Conservation (phyloP, 2,329 filamentous ascomycete genomes). For the Neofusicoccum parvum region DNA sequence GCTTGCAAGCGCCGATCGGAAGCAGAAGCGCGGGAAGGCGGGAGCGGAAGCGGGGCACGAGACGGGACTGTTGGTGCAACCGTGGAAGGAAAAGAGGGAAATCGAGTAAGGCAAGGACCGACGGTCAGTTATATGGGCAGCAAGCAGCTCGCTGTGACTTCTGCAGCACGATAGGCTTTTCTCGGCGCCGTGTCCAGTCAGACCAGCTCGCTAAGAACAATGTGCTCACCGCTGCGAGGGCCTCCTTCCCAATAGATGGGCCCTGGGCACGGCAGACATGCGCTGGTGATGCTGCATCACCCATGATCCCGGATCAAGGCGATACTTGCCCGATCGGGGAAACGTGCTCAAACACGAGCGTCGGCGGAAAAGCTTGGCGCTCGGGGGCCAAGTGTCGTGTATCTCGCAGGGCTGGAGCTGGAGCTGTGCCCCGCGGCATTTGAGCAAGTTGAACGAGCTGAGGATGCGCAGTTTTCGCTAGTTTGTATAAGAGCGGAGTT, state of each 20-base stretch:
- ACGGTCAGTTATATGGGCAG: background rate
- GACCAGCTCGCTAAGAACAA: background rate
- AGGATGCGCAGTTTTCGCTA: background rate
- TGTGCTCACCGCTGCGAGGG: constrained; percentile 3
- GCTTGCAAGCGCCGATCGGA: background rate
- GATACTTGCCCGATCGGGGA: background rate
- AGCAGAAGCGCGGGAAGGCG: background rate
- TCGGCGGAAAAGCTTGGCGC: constrained; percentile 11
- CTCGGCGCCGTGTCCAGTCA: background rate
- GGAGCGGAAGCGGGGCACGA: background rate
- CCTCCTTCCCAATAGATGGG: background rate
- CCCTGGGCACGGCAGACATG: background rate
- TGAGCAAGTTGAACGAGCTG: background rate
- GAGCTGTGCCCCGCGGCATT: background rate
- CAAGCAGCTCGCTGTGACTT: background rate
- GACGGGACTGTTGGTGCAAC: background rate
- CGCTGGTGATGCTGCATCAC: constrained; percentile 2
- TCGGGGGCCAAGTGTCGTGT: background rate
- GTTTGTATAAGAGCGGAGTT: background rate
- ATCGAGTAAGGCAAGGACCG: background rate
- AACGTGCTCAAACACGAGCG: constrained; percentile 14
- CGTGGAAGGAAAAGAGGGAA: background rate
- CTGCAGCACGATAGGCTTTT: background rate
- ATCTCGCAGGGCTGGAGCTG: background rate
- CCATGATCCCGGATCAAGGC: background rate